Evolutionary conservation across 2,329 filamentous ascomycete genomes (phyloP), one percentile per base, ranked within the genome.

Genomic region (Colletotrichum sp.): DNA sequence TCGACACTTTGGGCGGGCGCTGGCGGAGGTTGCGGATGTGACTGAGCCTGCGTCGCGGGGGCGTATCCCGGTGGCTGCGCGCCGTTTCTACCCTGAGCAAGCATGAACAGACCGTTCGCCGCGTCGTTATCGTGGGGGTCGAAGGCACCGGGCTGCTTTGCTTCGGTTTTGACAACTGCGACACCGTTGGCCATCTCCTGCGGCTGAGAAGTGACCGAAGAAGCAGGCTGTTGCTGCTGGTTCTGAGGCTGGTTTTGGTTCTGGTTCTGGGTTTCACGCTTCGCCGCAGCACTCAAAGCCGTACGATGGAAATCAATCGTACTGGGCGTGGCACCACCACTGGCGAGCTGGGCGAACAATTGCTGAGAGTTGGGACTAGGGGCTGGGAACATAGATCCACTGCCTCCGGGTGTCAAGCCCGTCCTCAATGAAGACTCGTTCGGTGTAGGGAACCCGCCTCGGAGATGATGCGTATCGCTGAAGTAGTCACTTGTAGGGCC

Each of bases 251-350:
- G 72, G 78, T 77, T 76, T 67, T 81, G 80, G 84, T 89, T 86
- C 84, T 89, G 81, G 81, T 86, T 80, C 74, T 85, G 83, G 78
- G 88, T 88, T 63, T 91, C 88, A 30, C 87, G 87, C 83, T 94
- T 94, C 7, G 91, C 91, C 18, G 94, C 94, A 24, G 95, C 95
- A 79, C 92, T 96, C 84, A 99, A 88, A 32, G 96, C 97, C 78
- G 96, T 98, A 76, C 96, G 94, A 81, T 99, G 96, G 81, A 99
- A 99, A 81, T 99, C 97, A 66, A 98, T 88, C 1, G 96, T 98
- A 77, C 94, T 93, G 10, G 97, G 97, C 2, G 97, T 99, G 6
- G 95, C 94, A 72, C 94, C 95, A 78, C 95, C 95, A 82, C 92
- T 95, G 78, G 95, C 93, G 49, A 97, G 87, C 79, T 94, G 93